Base-by-base conservation (phyloP, 2,329 filamentous ascomycete species). In the Pseudogymnoascus sp. region DNA sequence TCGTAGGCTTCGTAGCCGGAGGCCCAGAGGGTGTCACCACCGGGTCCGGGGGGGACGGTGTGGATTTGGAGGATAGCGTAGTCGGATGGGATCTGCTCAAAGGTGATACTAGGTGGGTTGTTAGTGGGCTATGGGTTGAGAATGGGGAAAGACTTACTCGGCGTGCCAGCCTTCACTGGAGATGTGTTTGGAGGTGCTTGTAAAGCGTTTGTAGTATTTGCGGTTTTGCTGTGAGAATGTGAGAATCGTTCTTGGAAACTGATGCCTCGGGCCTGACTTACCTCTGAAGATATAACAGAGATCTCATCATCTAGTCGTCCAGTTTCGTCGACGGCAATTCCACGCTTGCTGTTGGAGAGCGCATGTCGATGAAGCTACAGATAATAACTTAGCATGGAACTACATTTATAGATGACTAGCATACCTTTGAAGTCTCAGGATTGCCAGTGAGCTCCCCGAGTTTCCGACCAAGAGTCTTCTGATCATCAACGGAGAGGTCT, bases 381-480 rank as follows among this genome's bases (percentile, higher is more conserved):
- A 60, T 66, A 33, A 28, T 25, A 37, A 61, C 33, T 43, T 36
- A 36, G 47, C 6, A 37, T 28, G n/a, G 11, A 28, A 6, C 7
- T 12, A 28, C 12, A 12, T 18, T 39, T 18, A 14, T 57, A 11
- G 37, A 39, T 39, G 15, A 15, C 18, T 18, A 15, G 3, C 35
- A 11, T 63, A 68, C 67, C 61, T 68, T 70, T 0, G 77, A 79
- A 11, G 74, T 75, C 60, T 69, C 71, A 3, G 78, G 78, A 66
- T 79, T 78, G 60, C 77, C 77, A 5, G 75, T 73, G 9, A 80
- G 71, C 62, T 76, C 71, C 12, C 78, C 78, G 0, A 80, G 73
- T 12, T 76, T 73, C 61, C 82, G 78, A 50, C 76, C 75, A 12
- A 83, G 75, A 15, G 76, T 70, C 70, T 83, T 83, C 64, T 83